Conservation (phyloP, 2,329 filamentous ascomycete species). For the Elsinoe necatrix region DNA sequence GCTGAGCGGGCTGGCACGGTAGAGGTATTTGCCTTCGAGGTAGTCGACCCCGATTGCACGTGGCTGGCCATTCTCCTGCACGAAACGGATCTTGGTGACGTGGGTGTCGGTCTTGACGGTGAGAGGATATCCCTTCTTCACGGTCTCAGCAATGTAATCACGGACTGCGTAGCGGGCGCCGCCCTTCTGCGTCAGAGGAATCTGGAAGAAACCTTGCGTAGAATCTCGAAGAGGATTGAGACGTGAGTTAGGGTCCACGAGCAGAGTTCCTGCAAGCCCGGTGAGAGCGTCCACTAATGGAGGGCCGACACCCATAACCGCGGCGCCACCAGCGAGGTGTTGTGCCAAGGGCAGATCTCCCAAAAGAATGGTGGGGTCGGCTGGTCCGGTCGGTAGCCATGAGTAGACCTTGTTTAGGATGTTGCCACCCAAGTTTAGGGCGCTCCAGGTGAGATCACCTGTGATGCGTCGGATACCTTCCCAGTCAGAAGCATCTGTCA, state of each 20-base stretch:
- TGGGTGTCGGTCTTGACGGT: conserved; percentile 53
- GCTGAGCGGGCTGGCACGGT: conserved; percentile 32
- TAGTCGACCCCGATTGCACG: conserved; percentile 40
- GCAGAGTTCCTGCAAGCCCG: conserved; percentile 39
- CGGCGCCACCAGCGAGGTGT: conserved; percentile 20
- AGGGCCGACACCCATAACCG: conserved; percentile 28
- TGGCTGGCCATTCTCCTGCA: conserved; percentile 50
- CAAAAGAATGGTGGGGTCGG: conserved; percentile 21
- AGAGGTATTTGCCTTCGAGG: conserved; percentile 33
- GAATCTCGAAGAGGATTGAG: conserved; percentile 37
- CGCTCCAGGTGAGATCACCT: conserved; percentile 51
- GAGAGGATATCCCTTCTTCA: conserved; percentile 45
- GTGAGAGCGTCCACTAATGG: conserved; percentile 33
- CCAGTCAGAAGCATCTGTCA: conserved; percentile 47
- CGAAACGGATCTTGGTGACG: conserved; percentile 58
- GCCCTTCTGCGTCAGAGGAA: conserved; percentile 47
- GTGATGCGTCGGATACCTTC: conserved; percentile 50
- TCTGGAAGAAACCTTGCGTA: conserved; percentile 45
- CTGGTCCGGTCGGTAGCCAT: conserved; percentile 22
- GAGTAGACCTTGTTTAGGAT: conserved; percentile 45
- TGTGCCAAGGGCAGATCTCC: conserved; percentile 20
- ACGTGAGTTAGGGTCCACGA: conserved; percentile 36
- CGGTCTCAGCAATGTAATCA: conserved; percentile 46
- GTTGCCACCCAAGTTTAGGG: conserved; percentile 48
- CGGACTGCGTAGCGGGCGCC: conserved; percentile 46